Base-by-base conservation (phyloP, 2,329 filamentous ascomycete genomes). In the Incumbomyces lentus region DNA sequence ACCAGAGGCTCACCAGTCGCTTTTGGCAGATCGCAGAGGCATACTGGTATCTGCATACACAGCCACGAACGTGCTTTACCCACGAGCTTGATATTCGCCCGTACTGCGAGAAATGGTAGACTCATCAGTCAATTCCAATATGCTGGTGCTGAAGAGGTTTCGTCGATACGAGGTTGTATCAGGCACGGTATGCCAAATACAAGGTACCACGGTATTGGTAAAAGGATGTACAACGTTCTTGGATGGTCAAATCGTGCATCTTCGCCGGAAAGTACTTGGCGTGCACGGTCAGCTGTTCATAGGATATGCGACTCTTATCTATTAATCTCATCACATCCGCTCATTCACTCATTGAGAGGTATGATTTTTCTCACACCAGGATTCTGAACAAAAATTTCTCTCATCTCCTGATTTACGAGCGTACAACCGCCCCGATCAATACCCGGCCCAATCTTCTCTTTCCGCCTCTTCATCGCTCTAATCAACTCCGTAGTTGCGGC, bases 41-140 rank as follows among this genome's bases (percentile, higher is more conserved):
- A 10, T 94, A 94, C 59, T 94, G 86, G 86, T 71, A 82, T 60
- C 61, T 94, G 58, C 87, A 94, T 60, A 83, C 80, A 0, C 87
- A 95, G 68, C 84, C 82, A 29, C 75, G 78, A 55, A 86, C 83
- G 5, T 79, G 79, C 2, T 93, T 90, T 59, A 88, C 85, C 0
- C 85, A 86, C 60, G 55, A 57, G 39, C 44, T 57, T 39, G 55
- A 57, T 40, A 57, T 57, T 30, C 43, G 55, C 19, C 86, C 87
- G 1, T 88, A 78, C 63, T 71, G 88, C 44, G 87, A 94, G 71
- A 93, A 89, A 63, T 94, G 84, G 72, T 89, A 37, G 14, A 4
- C 4, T 8, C 8, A 26, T 26, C 8, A 8, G 8, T 26, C 8
- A 26, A 8, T 8, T 26, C 22, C 5, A 8, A 26, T 8, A 26